Evolutionary conservation across 2,329 filamentous ascomycete genomes (phyloP), one percentile per base, ranked within the genome.

Genomic region (Nothophoma quercina): DNA sequence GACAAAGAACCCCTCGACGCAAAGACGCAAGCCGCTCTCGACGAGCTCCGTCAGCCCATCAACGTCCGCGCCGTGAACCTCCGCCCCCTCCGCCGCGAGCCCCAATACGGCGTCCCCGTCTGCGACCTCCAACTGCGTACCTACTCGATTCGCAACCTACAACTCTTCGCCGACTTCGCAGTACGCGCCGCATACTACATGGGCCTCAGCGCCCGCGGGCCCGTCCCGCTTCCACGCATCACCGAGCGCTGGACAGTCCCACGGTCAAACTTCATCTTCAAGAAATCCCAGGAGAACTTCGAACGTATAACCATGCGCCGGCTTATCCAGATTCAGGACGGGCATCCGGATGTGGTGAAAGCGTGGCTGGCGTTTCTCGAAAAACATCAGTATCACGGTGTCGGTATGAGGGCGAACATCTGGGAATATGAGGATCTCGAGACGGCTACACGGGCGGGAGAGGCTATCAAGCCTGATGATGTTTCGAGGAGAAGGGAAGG

Each of bases 351-450:
- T 72, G 88, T 87, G 1, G 92, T 99, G 28, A 89, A 96, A 75
- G 76, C 93, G 22, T 99, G 95, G 95, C 79, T 99, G 52, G 92
- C 91, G 0, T 98, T 96, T 71, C 75, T 99, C 70, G 85, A 90
- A 69, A 96, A 96, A 77, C 89, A 97, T 71, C 90, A 92, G 33
- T 96, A 95, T 73, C 90, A 96, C 63, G 95, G 95, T n/a, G 88
- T 98, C 32, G 95, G 95, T 67, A 96, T 99, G 92, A 99, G 99
- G 83, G 95, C 95, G 45, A 97, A 99, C 73, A 84, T 98, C 41
- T 99, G 90, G 87, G 91, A 96, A 71, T 93, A 91, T 75, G 86
- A 89, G 67, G 83, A 84, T 51, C 72, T 93, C 53, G 88, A 72
- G 44, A 51, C 48, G 5, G 70, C 69, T 12, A 68, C 63, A 34